These are phyloP conservation scores for Zymoseptoria passerinii DNA, from an alignment of 2,329 filamentous ascomycete genomes.

Conservation along the genomic window DNA sequence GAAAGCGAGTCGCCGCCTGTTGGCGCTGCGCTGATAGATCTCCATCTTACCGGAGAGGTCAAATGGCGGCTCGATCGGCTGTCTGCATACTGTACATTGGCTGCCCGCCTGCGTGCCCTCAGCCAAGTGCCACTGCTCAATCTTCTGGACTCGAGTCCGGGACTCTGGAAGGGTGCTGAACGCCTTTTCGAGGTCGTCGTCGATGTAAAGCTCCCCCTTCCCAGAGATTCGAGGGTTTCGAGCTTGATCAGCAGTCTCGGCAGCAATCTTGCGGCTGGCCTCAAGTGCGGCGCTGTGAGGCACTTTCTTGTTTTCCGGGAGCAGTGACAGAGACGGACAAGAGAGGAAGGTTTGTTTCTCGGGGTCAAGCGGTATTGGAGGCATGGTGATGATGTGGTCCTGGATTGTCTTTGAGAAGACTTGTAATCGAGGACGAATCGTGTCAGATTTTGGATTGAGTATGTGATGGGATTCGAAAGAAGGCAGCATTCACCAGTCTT, in stretches of 20 bases:
- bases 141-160: too few species aligned
- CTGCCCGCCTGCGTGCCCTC: background rate
- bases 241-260: too few species aligned
- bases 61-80: background rate
- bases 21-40: background rate
- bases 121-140: too few species aligned
- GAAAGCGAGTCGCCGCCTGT: background rate
- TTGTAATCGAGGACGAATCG: background rate
- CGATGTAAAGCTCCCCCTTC: too few species aligned
- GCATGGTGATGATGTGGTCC: background rate
- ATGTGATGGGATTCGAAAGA: background rate
- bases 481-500: background rate
- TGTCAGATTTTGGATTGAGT: background rate
- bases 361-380: slow-evolving; percentile 5
- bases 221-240: too few species aligned
- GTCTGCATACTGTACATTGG: background rate
- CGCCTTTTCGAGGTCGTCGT: too few species aligned
- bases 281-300: too few species aligned
- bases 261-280: too few species aligned
- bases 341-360: slow-evolving; percentile 24
- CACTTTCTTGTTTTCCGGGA: too few species aligned
- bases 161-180: too few species aligned
- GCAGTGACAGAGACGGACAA: background rate
- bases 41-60: background rate
- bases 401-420: background rate